These are phyloP conservation scores for Piper betle DNA, from an alignment of 164 flowering plant species.

Conservation along the genomic window DNA sequence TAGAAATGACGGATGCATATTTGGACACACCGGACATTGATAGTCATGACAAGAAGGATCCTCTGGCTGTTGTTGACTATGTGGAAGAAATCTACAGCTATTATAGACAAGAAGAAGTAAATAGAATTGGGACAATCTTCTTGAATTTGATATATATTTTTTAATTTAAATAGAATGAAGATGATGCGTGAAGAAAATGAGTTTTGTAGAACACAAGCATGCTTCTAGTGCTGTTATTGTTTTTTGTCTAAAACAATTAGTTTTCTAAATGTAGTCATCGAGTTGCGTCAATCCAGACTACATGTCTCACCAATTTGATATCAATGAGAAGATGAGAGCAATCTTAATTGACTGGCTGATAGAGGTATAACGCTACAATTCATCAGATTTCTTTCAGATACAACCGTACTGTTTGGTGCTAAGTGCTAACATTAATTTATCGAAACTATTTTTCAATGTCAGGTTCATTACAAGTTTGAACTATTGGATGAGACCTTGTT, in stretches of 20 bases:
- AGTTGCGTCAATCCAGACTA: conserved; percentile 51
- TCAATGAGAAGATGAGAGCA: conserved; percentile 4
- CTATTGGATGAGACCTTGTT: conserved; percentile 77
- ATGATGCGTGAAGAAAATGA: too few relatives aligned
- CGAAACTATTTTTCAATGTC: conserved; percentile 1
- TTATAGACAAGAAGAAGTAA: conserved; percentile 57
- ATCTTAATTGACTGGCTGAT: conserved; percentile 27
- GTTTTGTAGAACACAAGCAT: too few relatives aligned
- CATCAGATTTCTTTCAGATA: neutral
- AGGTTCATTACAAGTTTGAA: conserved; percentile 89
- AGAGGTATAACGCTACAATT: conserved; percentile 33
- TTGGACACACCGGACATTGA: conserved; percentile 58
- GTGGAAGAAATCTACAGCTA: conserved; percentile 55
- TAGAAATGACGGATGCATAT: conserved; percentile 61
- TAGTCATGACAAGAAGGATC: conserved; percentile 37
- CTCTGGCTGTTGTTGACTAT: conserved; percentile 74
- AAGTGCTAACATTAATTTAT: neutral
- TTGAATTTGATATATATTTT: too few relatives aligned
- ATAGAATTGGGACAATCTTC: neutral
- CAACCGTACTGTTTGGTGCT: too few relatives aligned
- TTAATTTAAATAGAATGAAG: too few relatives aligned
- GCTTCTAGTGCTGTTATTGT: too few relatives aligned
- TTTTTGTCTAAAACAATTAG: neutral
- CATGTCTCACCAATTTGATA: conserved; percentile 59
- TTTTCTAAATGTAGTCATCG: conserved; percentile 27